Base-by-base conservation (phyloP, 2,329 filamentous ascomycete species). In the Colletotrichum cordylinicola region DNA sequence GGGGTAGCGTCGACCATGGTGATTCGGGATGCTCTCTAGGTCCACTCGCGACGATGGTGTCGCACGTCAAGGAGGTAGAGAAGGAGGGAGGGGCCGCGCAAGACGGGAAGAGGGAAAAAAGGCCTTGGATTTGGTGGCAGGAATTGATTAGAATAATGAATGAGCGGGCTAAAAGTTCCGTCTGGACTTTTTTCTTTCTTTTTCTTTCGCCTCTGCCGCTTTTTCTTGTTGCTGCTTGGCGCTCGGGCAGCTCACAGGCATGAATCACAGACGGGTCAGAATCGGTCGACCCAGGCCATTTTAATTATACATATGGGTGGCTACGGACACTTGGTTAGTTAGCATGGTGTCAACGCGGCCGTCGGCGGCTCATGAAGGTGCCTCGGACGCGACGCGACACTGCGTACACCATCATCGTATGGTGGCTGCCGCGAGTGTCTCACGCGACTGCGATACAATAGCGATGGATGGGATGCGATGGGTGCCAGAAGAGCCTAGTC, bases 201-300 rank as follows among this genome's bases (percentile, higher is more conserved):
- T 27, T 21, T 48, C 67, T n/a, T 65, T 58, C 31, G 29, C 10
- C 12, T 60, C 9, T 12, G 8, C 8, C 15, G 16, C 56, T 73
- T 18, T 68, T 58, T 61, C 31, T 31, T 33, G 10, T n/a, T 10
- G 9, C 6, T 27, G 18, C 58, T 21, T 16, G 39, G 48, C 67
- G 74, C 74, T 73, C 70, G 70, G 70, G 29, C 62, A 27, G 35
- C 39, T 62, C 61, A 37, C 35, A 48, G 48, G 62, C 48, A 72
- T 37, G 48, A 62, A 67, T 61, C 72, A 72, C 72, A 62, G 70
- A 67, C 69, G 68, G 58, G 56, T 55, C 29, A 48, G 67, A 24
- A 18, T 29, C n/a, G 24, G 24, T 64, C 35, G 8, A 33, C 29
- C 43, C 60, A 31, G 68, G 24, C 35, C 21, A 33, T 66, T 31